A percentile compares a stretch with the other conserved stretches of the same genome.
Evolutionary conservation across 139 green algal genomes (phyloP).

Genomic region (Pleodorina starrii): DNA sequence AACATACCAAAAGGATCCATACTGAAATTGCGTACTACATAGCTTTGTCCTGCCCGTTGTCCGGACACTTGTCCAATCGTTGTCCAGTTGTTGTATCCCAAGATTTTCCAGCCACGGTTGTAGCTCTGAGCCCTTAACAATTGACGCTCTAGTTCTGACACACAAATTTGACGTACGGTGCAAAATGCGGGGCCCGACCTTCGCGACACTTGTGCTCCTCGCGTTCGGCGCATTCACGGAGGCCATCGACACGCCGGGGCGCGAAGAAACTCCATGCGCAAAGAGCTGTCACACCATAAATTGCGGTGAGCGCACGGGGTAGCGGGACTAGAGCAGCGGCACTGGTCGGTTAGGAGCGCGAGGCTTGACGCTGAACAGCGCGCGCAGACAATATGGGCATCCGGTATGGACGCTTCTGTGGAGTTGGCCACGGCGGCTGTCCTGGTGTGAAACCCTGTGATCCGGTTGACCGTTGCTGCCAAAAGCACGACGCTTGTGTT

Average conservation of each 20-base stretch:
- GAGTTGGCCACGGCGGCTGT: slow-evolving; percentile 40
- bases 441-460: slow-evolving; percentile 41
- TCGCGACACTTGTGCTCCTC: not conserved
- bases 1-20: too few relatives aligned
- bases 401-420: slow-evolving; percentile 34
- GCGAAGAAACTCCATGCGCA: slow-evolving; percentile 25
- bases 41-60: too few relatives aligned
- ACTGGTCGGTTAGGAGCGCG: too few relatives aligned
- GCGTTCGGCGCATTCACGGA: not conserved
- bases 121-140: too few relatives aligned
- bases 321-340: too few relatives aligned
- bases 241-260: not conserved
- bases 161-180: too few relatives aligned
- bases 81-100: too few relatives aligned
- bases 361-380: too few relatives aligned
- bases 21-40: too few relatives aligned
- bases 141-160: too few relatives aligned
- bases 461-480: slow-evolving; percentile 39
- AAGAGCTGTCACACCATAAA: slow-evolving; percentile 41
- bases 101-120: too few relatives aligned
- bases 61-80: too few relatives aligned
- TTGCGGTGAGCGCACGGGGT: slow-evolving; percentile 28
- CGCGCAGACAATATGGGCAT: slow-evolving; percentile 41
- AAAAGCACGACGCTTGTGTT: slow-evolving; percentile 31
- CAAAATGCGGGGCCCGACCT: not conserved